phyloP scores from a whole-genome alignment of 768 basidiomycete genomes.

The Pisolithus marmoratus region DNA sequence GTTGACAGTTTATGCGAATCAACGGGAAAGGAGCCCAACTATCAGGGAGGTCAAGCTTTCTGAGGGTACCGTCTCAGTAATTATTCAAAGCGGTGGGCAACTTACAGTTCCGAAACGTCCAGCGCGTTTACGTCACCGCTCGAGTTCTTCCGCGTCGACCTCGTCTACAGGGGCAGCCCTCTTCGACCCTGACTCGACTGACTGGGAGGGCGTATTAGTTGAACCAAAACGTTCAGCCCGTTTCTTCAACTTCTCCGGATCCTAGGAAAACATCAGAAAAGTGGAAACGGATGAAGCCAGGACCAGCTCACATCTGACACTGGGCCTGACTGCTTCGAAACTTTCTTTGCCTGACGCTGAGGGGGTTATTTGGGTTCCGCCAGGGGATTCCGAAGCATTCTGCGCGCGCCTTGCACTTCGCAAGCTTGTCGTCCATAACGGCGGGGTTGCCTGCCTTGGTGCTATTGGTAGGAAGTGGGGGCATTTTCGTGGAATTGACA shows the following conservation, averaged over 20 bases:
- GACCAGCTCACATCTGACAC: neutral
- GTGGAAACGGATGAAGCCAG: neutral
- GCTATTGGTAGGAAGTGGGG: neutral
- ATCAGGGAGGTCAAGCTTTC: no score
- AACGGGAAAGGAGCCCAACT: no score
- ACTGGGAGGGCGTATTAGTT: conserved; percentile 24
- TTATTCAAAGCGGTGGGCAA: no score
- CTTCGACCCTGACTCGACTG: conserved; percentile 19
- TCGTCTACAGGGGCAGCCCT: conserved; percentile 33
- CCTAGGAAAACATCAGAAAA: conserved; percentile 28
- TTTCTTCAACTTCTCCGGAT: conserved; percentile 42
- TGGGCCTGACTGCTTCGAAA: conserved; percentile 1
- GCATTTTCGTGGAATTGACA: neutral
- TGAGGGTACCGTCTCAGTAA: no score
- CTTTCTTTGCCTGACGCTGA: conserved; percentile 15
- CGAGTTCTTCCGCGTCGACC: conserved; percentile 53
- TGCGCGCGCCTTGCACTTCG: conserved; percentile 55
- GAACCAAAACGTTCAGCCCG: conserved; percentile 55
- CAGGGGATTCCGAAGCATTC: conserved; percentile 67
- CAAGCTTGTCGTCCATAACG: conserved; percentile 42
- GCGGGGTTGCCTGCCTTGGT: conserved; percentile 2
- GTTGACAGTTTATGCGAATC: no score
- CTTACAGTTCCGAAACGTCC: conserved; percentile 48
- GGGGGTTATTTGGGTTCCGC: conserved; percentile 37
- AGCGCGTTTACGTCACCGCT: conserved; percentile 54